A percentile compares a stretch with the other conserved stretches of the same genome.
phyloP scores from a whole-genome alignment of 306 rosid genomes.

The Fagus sylvatica region DNA sequence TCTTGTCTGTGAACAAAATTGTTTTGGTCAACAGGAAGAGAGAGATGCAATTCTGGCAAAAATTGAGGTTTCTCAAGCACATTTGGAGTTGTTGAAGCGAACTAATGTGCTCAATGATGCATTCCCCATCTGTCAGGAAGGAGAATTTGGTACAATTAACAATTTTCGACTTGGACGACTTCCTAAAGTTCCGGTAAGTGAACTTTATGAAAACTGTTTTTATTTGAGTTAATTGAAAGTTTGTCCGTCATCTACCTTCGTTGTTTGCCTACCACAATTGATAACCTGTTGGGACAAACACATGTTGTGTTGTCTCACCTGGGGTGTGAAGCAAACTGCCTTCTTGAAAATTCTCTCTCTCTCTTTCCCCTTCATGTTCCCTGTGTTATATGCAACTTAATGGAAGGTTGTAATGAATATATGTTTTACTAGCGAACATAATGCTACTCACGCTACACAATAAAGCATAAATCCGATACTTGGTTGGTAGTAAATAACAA shows the following conservation, averaged over 20 bases:
- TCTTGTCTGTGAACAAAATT: slow-evolving; percentile 7
- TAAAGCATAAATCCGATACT: too few species aligned
- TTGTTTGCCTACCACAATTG: too few species aligned
- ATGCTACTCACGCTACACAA: too few species aligned
- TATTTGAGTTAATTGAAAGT: slow-evolving; percentile 10
- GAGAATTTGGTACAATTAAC: slow-evolving; percentile 96
- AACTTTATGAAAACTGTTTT: slow-evolving; percentile 14
- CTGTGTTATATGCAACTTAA: too few species aligned
- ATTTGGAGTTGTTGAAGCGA: slow-evolving; percentile 84
- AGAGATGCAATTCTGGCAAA: slow-evolving; percentile 90
- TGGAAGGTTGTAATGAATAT: too few species aligned
- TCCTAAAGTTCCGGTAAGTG: slow-evolving; percentile 86
- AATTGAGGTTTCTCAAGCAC: slow-evolving; percentile 98
- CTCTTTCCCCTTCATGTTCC: too few species aligned
- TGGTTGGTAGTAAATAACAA: background rate
- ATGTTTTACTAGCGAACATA: too few species aligned
- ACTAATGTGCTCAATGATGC: slow-evolving; percentile 95
- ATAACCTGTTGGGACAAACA: too few species aligned
- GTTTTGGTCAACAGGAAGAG: slow-evolving; percentile 75
- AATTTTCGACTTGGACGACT: slow-evolving; percentile 97
- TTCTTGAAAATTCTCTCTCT: too few species aligned
- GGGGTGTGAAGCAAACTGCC: too few species aligned
- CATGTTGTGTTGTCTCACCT: too few species aligned
- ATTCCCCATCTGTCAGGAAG: slow-evolving; percentile 93
- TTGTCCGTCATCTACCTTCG: background rate